Evolutionary conservation across 177 flowering plant genomes (phyloP), one percentile per base, ranked within the genome.

Genomic region (Tripterygium wilfordii): DNA sequence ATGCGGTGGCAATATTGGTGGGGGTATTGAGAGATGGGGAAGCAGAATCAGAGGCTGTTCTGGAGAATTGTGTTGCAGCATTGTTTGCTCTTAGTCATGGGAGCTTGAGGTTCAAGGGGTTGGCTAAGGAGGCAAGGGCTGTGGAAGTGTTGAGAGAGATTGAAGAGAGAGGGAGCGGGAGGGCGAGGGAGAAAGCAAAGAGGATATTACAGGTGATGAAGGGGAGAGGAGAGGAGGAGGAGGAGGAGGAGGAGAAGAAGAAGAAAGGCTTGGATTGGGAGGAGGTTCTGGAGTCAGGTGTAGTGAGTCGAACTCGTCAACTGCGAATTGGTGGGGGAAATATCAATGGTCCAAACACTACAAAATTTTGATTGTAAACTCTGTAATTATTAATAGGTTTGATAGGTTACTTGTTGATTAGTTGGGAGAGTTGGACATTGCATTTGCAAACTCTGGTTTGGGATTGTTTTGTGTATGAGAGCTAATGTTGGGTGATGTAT

Each of bases 31-130:
- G 77, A 31, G 64, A 51, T 39, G 36, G 26, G 0, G 71, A 57
- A 57, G 35, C 23, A n/a, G n/a, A n/a, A n/a, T n/a, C n/a, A 21
- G 81, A 66, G 58, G 56, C 76, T 48, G 67, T 64, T 46, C 63
- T 74, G 66, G 99, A 94, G 73, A 79, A 76, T 53, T 80, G 88
- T 26, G 86, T 94, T 47, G 88, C 83, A 38, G 86, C 74, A 35
- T 51, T 94, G 64, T 82, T 66, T 51, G 75, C 82, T 4, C 49
- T 94, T 75, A 78, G 92, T 53, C 76, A 72, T 5, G 84, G 95
- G 57, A 77, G 75, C 49, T 23, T 85, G 81, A 69, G 99, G 77
- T 94, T 94, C 52, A 78, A 61, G 51, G 92, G 78, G 46, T 40
- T 77, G 70, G 97, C 96, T 5, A 77, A 53, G 56, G 99, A 76